Conservation (phyloP, 2,329 filamentous ascomycete species). For the Colletotrichum echinochloae region DNA sequence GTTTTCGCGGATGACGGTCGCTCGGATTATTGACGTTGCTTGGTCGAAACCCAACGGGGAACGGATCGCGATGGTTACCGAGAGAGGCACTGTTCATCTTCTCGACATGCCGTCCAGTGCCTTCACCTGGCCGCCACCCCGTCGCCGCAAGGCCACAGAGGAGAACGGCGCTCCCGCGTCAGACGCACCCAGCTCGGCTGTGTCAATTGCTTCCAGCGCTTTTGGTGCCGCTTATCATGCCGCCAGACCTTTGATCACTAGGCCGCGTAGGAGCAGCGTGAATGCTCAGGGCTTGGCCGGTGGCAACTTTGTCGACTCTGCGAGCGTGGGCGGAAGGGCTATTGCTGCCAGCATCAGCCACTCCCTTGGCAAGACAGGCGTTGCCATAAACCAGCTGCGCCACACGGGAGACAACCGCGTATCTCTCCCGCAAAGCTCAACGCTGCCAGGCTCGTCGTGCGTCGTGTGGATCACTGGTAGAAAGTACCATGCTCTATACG, state of each 20-base stretch:
- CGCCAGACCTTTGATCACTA: constrained; percentile 69
- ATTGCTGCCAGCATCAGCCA: constrained; percentile 80
- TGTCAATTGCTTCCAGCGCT: constrained; percentile 78
- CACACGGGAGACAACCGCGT: constrained; percentile 82
- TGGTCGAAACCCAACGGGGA: constrained; percentile 89
- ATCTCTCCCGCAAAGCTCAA: constrained; percentile 70
- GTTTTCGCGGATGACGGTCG: constrained; percentile 91
- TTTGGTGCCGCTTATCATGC: constrained; percentile 78
- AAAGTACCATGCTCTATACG: constrained; percentile 71
- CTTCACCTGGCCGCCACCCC: constrained; percentile 87
- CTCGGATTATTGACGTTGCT: constrained; percentile 88
- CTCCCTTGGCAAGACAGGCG: constrained; percentile 80
- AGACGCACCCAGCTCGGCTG: constrained; percentile 65
- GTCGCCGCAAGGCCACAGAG: constrained; percentile 59
- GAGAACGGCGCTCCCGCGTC: constrained; percentile 61
- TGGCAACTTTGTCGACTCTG: constrained; percentile 67
- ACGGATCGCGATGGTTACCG: constrained; percentile 88
- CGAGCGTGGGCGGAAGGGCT: constrained; percentile 77
- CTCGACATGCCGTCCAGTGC: constrained; percentile 86
- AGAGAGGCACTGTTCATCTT: constrained; percentile 94
- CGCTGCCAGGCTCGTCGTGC: constrained; percentile 67
- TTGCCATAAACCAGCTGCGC: constrained; percentile 75
- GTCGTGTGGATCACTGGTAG: constrained; percentile 74
- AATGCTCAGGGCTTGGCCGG: constrained; percentile 53
- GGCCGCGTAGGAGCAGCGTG: constrained; percentile 65